Evolutionary conservation across 1,284 basidiomycete species (phyloP).

Genomic region (Amylostereum chailletii): DNA sequence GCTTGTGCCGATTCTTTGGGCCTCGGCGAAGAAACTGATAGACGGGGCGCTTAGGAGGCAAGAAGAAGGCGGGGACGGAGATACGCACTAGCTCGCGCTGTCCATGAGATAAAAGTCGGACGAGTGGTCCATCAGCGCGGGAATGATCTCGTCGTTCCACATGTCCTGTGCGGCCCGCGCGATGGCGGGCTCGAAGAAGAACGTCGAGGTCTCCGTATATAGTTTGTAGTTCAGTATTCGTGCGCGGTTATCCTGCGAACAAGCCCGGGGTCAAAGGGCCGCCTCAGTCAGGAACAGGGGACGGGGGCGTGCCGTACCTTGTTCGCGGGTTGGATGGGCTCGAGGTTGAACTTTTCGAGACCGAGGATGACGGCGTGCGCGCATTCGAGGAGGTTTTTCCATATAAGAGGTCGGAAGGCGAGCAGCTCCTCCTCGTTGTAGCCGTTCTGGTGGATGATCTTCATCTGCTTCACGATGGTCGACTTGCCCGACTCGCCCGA

Average conservation of each 20-base stretch:
- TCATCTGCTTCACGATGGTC: conserved; percentile 99
- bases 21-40: conserved; percentile 80
- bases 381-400: conserved; percentile 82
- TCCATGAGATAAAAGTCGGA: conserved; percentile 97
- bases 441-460: conserved; percentile 96
- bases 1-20: conserved; percentile 70
- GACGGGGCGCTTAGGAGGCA: neutral
- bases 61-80: neutral
- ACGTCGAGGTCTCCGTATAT: conserved; percentile 22
- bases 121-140: conserved; percentile 77
- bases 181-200: conserved; percentile 53
- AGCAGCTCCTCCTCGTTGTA: conserved; percentile 79
- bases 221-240: conserved; percentile 52
- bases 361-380: conserved; percentile 85
- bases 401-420: conserved; percentile 74
- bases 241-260: conserved; percentile 42
- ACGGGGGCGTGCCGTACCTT: conserved; percentile 50
- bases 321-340: conserved; percentile 74
- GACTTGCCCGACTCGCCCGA: conserved; percentile 90
- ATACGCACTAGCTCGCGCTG: conserved; percentile 78
- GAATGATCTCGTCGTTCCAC: conserved; percentile 89
- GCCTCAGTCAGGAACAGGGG: neutral
- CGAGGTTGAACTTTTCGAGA: conserved; percentile 85
- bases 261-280: conserved; percentile 1
- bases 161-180: conserved; percentile 75